Evolutionary conservation across 2,329 filamentous ascomycete genomes (phyloP).

Genomic region (Alternaria angustiovoidea): DNA sequence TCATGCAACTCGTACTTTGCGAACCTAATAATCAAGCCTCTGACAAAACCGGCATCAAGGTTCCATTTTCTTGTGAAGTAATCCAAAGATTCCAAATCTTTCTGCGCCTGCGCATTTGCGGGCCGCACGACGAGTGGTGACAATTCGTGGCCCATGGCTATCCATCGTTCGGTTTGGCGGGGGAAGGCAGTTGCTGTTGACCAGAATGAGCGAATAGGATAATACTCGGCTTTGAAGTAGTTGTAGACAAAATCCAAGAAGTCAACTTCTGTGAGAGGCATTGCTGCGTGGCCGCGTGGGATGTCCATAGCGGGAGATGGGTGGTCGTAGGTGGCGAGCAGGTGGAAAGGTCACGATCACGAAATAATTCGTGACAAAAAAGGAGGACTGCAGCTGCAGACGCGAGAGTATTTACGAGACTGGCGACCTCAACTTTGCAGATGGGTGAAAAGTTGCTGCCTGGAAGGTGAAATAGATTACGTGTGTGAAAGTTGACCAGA

Average conservation of each 20-base stretch:
- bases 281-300: constrained; percentile 38
- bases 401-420: not conserved
- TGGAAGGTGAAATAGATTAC: constrained; percentile 30
- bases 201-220: constrained; percentile 48
- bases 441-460: constrained; percentile 42
- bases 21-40: constrained; percentile 45
- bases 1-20: constrained; percentile 48
- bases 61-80: constrained; percentile 43
- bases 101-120: constrained; percentile 49
- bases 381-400: not conserved
- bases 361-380: not conserved
- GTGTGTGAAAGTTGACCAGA: constrained; percentile 19
- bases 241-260: constrained; percentile 49
- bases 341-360: constrained; percentile 5
- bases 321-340: constrained; percentile 16
- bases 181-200: constrained; percentile 46
- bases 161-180: constrained; percentile 40
- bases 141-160: constrained; percentile 47
- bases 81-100: constrained; percentile 47
- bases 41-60: constrained; percentile 42
- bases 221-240: constrained; percentile 51
- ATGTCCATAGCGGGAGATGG: constrained; percentile 39
- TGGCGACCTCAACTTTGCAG: not conserved
- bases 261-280: constrained; percentile 45
- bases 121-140: constrained; percentile 37